Conservation (phyloP, 2,329 filamentous ascomycete genomes). For the Pseudofabraea citricarpa region DNA sequence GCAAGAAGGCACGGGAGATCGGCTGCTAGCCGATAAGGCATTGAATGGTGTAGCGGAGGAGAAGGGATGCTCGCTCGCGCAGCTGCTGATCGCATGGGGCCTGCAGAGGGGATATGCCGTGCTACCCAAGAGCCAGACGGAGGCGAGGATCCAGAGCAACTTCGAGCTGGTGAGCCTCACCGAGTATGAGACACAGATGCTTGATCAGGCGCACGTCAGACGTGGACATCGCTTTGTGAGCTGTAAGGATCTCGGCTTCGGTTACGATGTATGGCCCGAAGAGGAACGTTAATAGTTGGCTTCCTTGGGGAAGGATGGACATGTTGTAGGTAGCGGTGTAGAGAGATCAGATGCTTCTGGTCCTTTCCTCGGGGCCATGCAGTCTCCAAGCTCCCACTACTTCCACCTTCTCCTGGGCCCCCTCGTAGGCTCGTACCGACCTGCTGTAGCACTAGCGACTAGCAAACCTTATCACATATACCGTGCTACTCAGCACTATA, state of each 20-base stretch:
- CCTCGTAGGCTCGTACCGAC: too few species aligned
- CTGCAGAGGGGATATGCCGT: slow-evolving; percentile 64
- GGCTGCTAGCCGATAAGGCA: slow-evolving; percentile 51
- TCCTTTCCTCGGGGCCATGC: too few species aligned
- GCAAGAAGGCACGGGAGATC: slow-evolving; percentile 61
- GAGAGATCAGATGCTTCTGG: too few species aligned
- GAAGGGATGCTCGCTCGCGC: slow-evolving; percentile 53
- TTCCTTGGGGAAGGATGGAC: too few species aligned
- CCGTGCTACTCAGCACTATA: too few species aligned
- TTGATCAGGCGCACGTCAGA: slow-evolving; percentile 52
- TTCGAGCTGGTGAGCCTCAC: slow-evolving; percentile 60
- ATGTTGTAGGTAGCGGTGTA: too few species aligned
- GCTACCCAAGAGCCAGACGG: slow-evolving; percentile 66
- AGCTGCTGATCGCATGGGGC: slow-evolving; percentile 67
- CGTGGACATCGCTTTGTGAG: slow-evolving; percentile 67
- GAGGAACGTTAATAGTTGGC: not conserved
- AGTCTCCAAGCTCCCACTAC: too few species aligned
- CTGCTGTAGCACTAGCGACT: too few species aligned
- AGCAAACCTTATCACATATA: too few species aligned
- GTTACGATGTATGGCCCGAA: slow-evolving; percentile 54
- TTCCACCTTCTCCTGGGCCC: too few species aligned
- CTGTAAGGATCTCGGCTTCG: slow-evolving; percentile 69
- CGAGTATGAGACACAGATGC: slow-evolving; percentile 50
- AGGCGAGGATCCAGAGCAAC: slow-evolving; percentile 64
- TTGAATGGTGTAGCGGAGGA: slow-evolving; percentile 58